Evolutionary conservation across 2,329 filamentous ascomycete species (phyloP).

Genomic region (Pseudocercospora fijiensis): DNA sequence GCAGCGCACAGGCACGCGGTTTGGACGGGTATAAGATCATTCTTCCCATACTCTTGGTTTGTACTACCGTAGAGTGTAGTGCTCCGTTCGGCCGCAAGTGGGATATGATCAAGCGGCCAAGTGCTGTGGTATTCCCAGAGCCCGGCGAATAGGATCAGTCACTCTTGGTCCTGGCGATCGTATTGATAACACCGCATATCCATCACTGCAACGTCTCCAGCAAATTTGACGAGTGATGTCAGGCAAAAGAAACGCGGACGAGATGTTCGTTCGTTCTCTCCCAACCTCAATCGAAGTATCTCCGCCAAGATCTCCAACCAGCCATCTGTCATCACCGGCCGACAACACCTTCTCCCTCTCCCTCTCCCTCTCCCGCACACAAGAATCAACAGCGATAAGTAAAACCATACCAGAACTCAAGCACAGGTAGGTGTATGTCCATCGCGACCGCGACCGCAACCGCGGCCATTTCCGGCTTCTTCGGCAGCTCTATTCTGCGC

Average conservation of each 20-base stretch:
- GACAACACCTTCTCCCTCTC: neutral
- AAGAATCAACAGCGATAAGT: neutral
- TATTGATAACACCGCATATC: neutral
- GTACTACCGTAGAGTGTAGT: too few relatives aligned
- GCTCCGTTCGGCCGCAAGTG: too few relatives aligned
- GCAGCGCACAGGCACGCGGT: too few relatives aligned
- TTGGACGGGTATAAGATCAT: too few relatives aligned
- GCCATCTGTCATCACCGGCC: neutral
- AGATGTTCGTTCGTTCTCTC: neutral
- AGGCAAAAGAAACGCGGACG: neutral
- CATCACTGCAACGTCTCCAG: too few relatives aligned
- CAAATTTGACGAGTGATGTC: neutral
- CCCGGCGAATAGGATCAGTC: neutral
- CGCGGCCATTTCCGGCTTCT: neutral
- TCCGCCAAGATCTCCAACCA: neutral
- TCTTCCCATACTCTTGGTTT: too few relatives aligned
- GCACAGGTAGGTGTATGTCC: neutral
- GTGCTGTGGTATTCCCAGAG: too few relatives aligned
- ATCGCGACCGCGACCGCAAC: too few relatives aligned
- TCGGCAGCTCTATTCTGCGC: neutral
- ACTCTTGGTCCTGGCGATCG: neutral
- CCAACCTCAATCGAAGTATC: slow-evolving; percentile 1
- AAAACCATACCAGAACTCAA: neutral
- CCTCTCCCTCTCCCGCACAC: too few relatives aligned
- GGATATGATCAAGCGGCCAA: too few relatives aligned